Percentiles rank a stretch among this genome's conserved stretches.
Evolutionary conservation across 2,329 filamentous ascomycete genomes (phyloP).

Genomic region (Penicillium frequentans): DNA sequence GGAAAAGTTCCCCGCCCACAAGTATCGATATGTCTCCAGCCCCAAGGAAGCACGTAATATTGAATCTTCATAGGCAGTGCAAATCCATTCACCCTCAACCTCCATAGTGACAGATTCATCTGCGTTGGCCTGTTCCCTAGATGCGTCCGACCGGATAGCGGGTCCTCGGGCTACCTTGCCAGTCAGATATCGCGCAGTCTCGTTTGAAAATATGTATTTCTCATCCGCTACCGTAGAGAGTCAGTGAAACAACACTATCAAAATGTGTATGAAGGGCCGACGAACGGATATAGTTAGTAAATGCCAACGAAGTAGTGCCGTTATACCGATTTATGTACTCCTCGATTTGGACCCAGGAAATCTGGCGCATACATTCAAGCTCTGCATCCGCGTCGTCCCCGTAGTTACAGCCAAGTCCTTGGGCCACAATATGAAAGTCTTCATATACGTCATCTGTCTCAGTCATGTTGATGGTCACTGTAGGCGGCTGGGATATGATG

Average conservation of each 20-base stretch:
- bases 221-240: constrained; percentile 19
- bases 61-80: constrained; percentile 8
- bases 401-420: constrained; percentile 27
- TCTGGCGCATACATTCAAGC: constrained; percentile 30
- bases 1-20: constrained; percentile 42
- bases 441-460: constrained; percentile 16
- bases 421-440: constrained; percentile 33
- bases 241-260: background rate
- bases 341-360: constrained; percentile 25
- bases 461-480: constrained; percentile 4
- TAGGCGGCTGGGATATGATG: constrained; percentile 7
- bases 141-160: constrained; percentile 16
- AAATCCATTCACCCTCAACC: constrained; percentile 12
- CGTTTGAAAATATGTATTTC: constrained; percentile 30
- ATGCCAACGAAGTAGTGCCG: constrained; percentile 19
- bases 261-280: background rate
- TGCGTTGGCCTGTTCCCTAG: constrained; percentile 13
- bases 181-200: constrained; percentile 16
- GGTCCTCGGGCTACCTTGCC: constrained; percentile 16
- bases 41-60: constrained; percentile 5
- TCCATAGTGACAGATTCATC: constrained; percentile 10
- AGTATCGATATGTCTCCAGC: constrained; percentile 40
- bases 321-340: constrained; percentile 28
- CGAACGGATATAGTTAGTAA: constrained; percentile 13
- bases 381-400: constrained; percentile 20